Conservation (phyloP, 2,329 filamentous ascomycete species). For the Phaeosphaeria sp. region DNA sequence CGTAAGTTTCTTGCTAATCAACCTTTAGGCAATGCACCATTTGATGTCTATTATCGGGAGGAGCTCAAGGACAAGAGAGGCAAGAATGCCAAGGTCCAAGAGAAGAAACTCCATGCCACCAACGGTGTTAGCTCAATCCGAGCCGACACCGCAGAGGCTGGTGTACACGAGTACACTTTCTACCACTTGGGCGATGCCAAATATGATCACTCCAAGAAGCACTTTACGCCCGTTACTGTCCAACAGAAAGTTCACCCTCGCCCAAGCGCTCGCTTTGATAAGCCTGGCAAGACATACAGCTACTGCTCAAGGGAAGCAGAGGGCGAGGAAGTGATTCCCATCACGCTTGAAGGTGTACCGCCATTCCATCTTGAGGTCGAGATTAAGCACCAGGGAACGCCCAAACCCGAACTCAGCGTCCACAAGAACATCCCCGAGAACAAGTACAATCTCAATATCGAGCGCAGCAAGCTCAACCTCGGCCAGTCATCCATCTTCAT, state of each 20-base stretch:
- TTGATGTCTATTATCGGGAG: constrained; percentile 81
- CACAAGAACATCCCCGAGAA: constrained; percentile 80
- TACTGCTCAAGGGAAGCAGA: constrained; percentile 87
- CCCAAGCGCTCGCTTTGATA: constrained; percentile 80
- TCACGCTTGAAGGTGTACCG: constrained; percentile 80
- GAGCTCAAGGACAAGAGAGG: constrained; percentile 72
- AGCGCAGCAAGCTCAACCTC: constrained; percentile 81
- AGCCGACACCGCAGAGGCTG: constrained; percentile 85
- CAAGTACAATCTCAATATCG: constrained; percentile 81
- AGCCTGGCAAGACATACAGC: constrained; percentile 91
- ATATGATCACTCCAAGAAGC: constrained; percentile 75
- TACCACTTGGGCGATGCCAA: constrained; percentile 81
- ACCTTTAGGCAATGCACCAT: constrained; percentile 74
- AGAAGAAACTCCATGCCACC: constrained; percentile 78
- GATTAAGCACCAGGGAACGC: constrained; percentile 87
- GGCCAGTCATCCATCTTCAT: constrained; percentile 91
- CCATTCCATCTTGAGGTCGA: constrained; percentile 92
- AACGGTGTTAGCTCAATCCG: constrained; percentile 78
- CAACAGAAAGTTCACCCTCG: constrained; percentile 85
- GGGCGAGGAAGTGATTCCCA: constrained; percentile 85
- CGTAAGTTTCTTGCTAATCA: constrained; percentile 26
- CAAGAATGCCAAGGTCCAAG: constrained; percentile 62
- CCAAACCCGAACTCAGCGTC: constrained; percentile 79
- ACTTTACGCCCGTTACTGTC: constrained; percentile 71
- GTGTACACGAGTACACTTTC: constrained; percentile 87